Percentiles rank a stretch among this genome's conserved stretches.
Evolutionary conservation across 2,329 filamentous ascomycete genomes (phyloP).

Genomic region (Calonectria leucothoes): DNA sequence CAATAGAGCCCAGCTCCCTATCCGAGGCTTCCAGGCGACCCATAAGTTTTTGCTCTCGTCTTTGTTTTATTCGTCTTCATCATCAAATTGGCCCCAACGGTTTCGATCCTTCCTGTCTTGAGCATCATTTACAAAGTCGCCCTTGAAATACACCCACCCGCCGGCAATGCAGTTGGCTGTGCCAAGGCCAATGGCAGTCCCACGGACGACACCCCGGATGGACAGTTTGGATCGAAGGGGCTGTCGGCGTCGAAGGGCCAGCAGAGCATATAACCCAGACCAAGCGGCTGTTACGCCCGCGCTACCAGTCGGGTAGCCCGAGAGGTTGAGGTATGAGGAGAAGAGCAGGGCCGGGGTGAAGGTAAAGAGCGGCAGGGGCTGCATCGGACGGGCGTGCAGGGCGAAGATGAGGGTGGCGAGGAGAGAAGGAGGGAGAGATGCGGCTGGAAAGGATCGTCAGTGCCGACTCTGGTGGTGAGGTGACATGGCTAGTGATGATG

Average conservation of each 20-base stretch:
- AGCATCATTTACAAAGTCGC: conserved; percentile 62
- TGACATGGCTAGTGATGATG: not conserved
- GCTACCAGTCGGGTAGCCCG: conserved; percentile 67
- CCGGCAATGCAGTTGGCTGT: conserved; percentile 60
- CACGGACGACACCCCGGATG: conserved; percentile 62
- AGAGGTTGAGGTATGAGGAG: conserved; percentile 69
- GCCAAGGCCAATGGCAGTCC: conserved; percentile 62
- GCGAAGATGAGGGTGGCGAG: conserved; percentile 68
- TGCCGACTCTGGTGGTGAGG: not conserved
- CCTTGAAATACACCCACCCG: conserved; percentile 63
- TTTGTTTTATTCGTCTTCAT: conserved; percentile 1
- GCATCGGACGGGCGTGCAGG: conserved; percentile 66
- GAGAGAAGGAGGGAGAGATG: conserved; percentile 64
- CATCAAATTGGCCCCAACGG: conserved; percentile 57
- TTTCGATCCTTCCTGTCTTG: conserved; percentile 60
- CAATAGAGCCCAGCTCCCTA: not conserved
- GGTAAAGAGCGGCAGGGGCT: conserved; percentile 62
- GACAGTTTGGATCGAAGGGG: conserved; percentile 55
- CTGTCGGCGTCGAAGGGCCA: conserved; percentile 63
- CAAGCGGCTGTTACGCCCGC: conserved; percentile 67
- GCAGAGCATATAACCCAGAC: conserved; percentile 67
- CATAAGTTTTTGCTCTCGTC: not conserved
- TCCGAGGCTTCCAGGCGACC: not conserved
- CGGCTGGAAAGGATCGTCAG: conserved; percentile 52
- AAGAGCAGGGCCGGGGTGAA: conserved; percentile 66